Evolutionary conservation across 2,329 filamentous ascomycete genomes (phyloP), one percentile per base, ranked within the genome.

Genomic region (Colletotrichum noveboracense): DNA sequence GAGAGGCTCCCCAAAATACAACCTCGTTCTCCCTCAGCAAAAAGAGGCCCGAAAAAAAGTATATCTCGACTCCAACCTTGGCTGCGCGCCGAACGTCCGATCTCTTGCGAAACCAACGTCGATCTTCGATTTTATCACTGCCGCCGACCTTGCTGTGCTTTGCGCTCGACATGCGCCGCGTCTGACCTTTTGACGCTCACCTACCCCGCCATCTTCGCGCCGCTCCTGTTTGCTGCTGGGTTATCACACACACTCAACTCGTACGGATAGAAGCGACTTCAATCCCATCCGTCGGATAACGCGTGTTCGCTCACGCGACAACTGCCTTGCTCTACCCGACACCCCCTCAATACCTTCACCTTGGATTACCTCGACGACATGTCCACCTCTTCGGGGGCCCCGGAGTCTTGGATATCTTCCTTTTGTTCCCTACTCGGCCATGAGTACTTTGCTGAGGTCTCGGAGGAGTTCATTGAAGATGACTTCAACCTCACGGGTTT

Each of bases 381-480:
- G 91, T 92, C 91, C 79, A 89, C 89, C 70, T 91, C 91, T 66
- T 92, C 91, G 70, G 90, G 89, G 70, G 86, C 89, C 34, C 90
- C 90, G 77, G 97, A 99, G 88, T 98, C 96, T 71, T 99, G 97
- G 97, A 98, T 99, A 88, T 94, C 95, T 78, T 97, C 96, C 74
- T 99, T 98, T 85, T 99, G 97, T 89, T 96, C 95, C 52, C 89
- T 98, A 61, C 91, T 98, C 76, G 97, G 97, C 77, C 97, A 99
- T 84, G 97, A 99, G 86, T 99, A 98, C 88, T 99, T 99, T 85
- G 97, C 97, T 77, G 97, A 99, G 88, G 96, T 99, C 66, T 97
- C 95, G 61, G 97, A 99, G 87, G 97, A 99, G 82, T 99, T 99
- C 81, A 98, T 99, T 83, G 97, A 99, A 85, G 97, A 99, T 92